Evolutionary conservation across 2,329 filamentous ascomycete species (phyloP).

Genomic region (Xylaria sp.): DNA sequence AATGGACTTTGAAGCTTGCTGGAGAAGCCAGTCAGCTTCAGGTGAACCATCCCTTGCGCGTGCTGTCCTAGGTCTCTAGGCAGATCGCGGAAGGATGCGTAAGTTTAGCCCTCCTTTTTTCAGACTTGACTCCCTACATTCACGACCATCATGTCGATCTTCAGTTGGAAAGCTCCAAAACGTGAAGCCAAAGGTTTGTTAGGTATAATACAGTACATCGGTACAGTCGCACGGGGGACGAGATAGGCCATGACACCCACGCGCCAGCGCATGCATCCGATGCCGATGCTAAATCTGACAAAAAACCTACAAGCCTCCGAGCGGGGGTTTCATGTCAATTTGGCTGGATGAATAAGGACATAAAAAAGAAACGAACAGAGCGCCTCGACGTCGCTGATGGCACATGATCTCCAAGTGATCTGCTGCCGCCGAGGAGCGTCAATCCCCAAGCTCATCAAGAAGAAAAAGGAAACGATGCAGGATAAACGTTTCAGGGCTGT

Average conservation of each 20-base stretch:
- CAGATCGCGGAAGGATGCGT: conserved; percentile 17
- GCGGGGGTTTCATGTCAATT: conserved; percentile 14
- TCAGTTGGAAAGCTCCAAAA: conserved; percentile 6
- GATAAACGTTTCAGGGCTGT: too few species aligned
- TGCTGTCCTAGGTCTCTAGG: conserved; percentile 7
- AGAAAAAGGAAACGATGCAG: too few species aligned
- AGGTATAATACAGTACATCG: neutral
- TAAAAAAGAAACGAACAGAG: neutral
- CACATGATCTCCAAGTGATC: too few species aligned
- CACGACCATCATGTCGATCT: neutral
- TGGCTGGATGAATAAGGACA: neutral
- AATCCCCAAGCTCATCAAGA: too few species aligned
- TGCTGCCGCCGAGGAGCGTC: too few species aligned
- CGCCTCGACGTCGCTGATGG: too few species aligned
- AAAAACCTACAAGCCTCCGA: conserved; percentile 23
- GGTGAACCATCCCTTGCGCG: too few species aligned
- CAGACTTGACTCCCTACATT: neutral
- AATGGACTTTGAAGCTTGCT: conserved; percentile 2
- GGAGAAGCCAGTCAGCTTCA: conserved; percentile 8
- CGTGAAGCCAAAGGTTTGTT: conserved; percentile 7
- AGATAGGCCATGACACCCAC: too few species aligned
- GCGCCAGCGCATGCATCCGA: conserved; percentile 17
- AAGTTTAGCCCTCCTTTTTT: conserved; percentile 5
- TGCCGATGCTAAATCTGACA: conserved; percentile 22
- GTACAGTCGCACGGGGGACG: too few species aligned